phyloP scores from a whole-genome alignment of 2,329 filamentous ascomycete species.

The Neonectria punicea region DNA sequence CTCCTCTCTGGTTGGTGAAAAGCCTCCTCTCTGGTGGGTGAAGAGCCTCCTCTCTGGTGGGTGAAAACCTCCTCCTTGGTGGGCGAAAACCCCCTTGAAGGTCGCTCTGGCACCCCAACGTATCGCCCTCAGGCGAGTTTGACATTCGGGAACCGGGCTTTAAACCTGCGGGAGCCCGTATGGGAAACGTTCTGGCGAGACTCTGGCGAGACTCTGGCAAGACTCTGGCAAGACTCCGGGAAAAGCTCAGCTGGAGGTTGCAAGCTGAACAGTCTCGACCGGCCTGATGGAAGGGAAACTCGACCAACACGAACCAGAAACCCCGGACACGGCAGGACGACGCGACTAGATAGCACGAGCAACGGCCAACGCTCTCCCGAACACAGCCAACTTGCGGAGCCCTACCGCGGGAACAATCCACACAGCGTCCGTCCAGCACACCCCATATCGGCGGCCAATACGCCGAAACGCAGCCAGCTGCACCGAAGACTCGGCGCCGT shows the following conservation, averaged over 20 bases:
- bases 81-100: no score
- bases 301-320: background rate
- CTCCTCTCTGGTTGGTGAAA: no score
- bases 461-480: constrained; percentile 2
- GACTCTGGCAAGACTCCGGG: background rate
- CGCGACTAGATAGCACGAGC: constrained; percentile 3
- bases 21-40: no score
- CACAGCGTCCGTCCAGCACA: background rate
- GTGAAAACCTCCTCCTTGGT: no score
- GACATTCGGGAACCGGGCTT: background rate
- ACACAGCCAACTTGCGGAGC: background rate
- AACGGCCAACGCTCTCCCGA: background rate
- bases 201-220: background rate
- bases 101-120: no score
- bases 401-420: background rate
- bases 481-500: constrained; percentile 12
- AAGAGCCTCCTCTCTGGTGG: no score
- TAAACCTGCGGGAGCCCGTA: background rate
- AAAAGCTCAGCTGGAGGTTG: background rate
- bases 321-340: background rate
- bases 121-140: no score
- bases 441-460: constrained; percentile 11
- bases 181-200: background rate
- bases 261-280: background rate
- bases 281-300: background rate